Conservation (phyloP, 148 eudicot genomes). For the Beta vulgaris region DNA sequence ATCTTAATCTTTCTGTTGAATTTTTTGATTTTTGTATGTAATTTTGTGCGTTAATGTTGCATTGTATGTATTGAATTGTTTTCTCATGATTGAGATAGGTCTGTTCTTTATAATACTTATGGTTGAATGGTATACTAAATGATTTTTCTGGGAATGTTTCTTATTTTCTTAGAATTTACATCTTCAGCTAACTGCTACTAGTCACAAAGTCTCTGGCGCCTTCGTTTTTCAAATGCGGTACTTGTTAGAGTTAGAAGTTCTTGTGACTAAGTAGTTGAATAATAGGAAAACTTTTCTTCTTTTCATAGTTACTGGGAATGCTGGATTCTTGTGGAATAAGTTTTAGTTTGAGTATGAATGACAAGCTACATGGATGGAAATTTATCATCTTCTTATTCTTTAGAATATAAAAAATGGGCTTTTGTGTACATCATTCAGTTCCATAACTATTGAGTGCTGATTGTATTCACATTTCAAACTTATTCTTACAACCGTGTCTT, state of each 20-base stretch:
- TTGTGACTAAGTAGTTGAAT: too few relatives aligned
- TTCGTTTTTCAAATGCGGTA: not conserved
- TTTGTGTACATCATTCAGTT: not conserved
- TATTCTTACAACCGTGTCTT: not conserved
- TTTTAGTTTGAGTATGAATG: not conserved
- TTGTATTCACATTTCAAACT: not conserved
- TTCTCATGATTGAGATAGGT: not conserved
- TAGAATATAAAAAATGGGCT: not conserved
- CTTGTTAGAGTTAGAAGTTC: not conserved
- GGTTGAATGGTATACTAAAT: not conserved
- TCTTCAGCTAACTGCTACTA: not conserved
- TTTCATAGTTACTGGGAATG: not conserved
- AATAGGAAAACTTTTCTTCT: too few relatives aligned
- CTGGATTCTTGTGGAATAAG: not conserved
- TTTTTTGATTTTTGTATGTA: not conserved
- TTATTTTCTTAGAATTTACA: not conserved
- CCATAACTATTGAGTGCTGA: not conserved
- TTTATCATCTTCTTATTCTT: not conserved
- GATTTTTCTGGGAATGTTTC: not conserved
- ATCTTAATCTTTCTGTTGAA: not conserved
- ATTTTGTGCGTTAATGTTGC: not conserved
- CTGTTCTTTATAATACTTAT: not conserved
- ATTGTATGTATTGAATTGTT: not conserved
- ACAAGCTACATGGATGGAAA: not conserved
- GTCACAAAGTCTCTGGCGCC: not conserved